phyloP scores from a whole-genome alignment of 345 rosid genomes.

The Eucalyptus regnans region DNA sequence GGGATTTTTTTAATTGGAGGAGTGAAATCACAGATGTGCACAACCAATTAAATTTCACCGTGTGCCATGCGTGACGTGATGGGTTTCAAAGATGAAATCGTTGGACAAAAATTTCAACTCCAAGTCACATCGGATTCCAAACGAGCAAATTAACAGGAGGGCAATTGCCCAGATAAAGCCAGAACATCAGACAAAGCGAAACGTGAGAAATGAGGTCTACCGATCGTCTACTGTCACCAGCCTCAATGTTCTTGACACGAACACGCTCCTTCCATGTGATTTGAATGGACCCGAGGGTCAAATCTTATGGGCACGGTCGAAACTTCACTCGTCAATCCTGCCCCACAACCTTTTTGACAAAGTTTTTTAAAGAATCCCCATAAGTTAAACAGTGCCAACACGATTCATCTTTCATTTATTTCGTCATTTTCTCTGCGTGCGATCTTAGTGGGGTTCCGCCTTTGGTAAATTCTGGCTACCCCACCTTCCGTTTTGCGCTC shows the following conservation, averaged over 20 bases:
- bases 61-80: too few species aligned
- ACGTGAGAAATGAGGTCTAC: not conserved
- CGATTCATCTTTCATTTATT: not conserved
- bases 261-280: not conserved
- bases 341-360: not conserved
- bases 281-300: not conserved
- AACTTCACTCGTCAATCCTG: not conserved
- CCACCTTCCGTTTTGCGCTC: too few species aligned
- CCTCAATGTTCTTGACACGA: not conserved
- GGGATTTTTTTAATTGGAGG: not conserved
- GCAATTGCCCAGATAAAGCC: not conserved
- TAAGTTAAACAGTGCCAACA: not conserved
- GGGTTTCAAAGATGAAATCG: not conserved
- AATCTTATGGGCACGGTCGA: not conserved
- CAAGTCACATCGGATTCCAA: too few species aligned
- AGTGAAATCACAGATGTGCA: not conserved
- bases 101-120: too few species aligned
- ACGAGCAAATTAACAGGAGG: too few species aligned
- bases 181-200: not conserved
- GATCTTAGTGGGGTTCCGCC: not conserved
- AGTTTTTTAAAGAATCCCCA: not conserved
- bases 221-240: not conserved
- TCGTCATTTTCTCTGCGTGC: not conserved
- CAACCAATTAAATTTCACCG: too few species aligned
- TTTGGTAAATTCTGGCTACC: too few species aligned